Conservation (phyloP, 441 rosid species). For the Biscutella laevigata region DNA sequence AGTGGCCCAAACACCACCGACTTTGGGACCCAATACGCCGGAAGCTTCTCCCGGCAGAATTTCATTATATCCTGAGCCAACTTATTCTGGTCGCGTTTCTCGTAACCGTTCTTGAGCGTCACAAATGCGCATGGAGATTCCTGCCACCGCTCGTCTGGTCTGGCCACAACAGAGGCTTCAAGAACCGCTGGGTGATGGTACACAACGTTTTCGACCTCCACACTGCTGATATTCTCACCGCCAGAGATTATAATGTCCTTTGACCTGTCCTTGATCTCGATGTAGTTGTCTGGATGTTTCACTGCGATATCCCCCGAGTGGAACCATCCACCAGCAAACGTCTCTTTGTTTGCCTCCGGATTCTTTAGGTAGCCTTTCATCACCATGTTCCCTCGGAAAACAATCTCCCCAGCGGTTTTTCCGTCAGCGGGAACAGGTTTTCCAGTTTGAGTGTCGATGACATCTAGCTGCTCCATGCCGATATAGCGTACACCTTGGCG, state of each 20-base stretch:
- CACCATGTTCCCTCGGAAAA: slow-evolving; percentile 67
- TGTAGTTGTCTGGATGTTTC: slow-evolving; percentile 77
- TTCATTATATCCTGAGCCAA: slow-evolving; percentile 56
- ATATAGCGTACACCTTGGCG: slow-evolving; percentile 83
- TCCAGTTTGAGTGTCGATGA: slow-evolving; percentile 50
- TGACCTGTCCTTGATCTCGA: slow-evolving; percentile 79
- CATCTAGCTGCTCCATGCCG: slow-evolving; percentile 66
- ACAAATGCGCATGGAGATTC: slow-evolving; percentile 89
- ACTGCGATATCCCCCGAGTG: slow-evolving; percentile 82
- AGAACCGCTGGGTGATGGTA: slow-evolving; percentile 66
- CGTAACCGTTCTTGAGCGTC: slow-evolving; percentile 47
- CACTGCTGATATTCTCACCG: slow-evolving; percentile 86
- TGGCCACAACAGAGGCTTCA: slow-evolving; percentile 82
- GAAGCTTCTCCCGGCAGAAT: slow-evolving; percentile 58
- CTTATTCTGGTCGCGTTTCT: slow-evolving; percentile 28
- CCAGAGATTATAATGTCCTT: slow-evolving; percentile 88
- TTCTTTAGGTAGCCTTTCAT: slow-evolving; percentile 90
- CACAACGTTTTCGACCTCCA: slow-evolving; percentile 60
- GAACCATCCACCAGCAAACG: slow-evolving; percentile 79
- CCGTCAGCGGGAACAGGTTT: slow-evolving; percentile 79
- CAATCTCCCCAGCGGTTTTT: slow-evolving; percentile 71
- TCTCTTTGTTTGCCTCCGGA: slow-evolving; percentile 65
- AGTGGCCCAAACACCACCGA: slow-evolving; percentile 67
- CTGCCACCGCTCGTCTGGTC: slow-evolving; percentile 77
- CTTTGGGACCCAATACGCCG: slow-evolving; percentile 78